Percentiles rank a stretch among this genome's conserved stretches.
phyloP scores from a whole-genome alignment of 768 basidiomycete genomes.

The Lyophyllum atratum region DNA sequence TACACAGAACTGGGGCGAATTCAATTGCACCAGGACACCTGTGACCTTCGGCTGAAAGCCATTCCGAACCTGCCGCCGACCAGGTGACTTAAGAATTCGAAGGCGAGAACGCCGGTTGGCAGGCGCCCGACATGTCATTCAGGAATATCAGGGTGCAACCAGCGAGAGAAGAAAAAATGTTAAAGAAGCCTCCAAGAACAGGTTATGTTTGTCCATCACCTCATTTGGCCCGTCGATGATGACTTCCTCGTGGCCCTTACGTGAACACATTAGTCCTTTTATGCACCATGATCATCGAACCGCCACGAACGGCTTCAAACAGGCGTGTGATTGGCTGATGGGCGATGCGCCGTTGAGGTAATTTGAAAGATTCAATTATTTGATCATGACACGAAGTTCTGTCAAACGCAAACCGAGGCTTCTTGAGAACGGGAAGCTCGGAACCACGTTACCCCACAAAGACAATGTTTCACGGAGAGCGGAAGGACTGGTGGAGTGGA shows the following conservation, averaged over 20 bases:
- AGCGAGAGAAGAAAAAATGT: conserved; percentile 2
- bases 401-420: conserved; percentile 13
- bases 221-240: neutral
- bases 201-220: conserved; percentile 7
- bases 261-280: conserved; percentile 21
- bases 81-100: conserved; percentile 5
- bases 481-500: neutral
- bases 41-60: conserved; percentile 2
- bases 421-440: conserved; percentile 13
- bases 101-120: conserved; percentile 6
- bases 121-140: neutral
- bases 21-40: neutral
- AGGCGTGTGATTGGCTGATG: conserved; percentile 5
- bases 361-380: conserved; percentile 11
- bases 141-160: conserved; percentile 5
- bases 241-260: conserved; percentile 9
- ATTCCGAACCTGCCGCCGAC: neutral
- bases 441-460: conserved; percentile 7
- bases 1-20: neutral
- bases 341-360: conserved; percentile 9
- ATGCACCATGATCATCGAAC: conserved; percentile 9
- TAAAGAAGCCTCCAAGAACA: conserved; percentile 4
- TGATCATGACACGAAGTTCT: conserved; percentile 5
- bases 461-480: conserved; percentile 15
- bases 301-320: conserved; percentile 8